Evolutionary conservation across 1,139 yeast species (phyloP).

Genomic region (Candida frijolesensis): DNA sequence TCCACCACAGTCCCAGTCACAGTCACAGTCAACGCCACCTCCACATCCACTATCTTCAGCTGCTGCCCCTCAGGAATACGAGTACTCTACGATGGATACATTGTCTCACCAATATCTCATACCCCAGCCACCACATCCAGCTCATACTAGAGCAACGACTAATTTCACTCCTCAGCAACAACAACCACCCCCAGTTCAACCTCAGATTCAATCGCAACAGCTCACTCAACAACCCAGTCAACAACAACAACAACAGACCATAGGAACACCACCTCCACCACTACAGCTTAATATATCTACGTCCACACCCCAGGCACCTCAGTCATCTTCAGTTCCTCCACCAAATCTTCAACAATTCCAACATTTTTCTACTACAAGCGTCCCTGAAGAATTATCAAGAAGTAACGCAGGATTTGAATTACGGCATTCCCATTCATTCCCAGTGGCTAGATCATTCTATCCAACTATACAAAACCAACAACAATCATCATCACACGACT

Average conservation of each 20-base stretch:
- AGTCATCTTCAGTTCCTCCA: background rate
- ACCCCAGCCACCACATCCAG: background rate
- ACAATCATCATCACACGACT: background rate
- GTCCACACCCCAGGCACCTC: background rate
- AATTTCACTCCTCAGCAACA: background rate
- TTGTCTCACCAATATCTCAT: slow-evolving; percentile 1
- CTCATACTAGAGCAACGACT: background rate
- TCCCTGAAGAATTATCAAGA: slow-evolving; percentile 1
- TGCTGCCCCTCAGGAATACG: background rate
- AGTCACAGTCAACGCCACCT: no score
- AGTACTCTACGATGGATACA: slow-evolving; percentile 1
- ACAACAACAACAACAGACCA: background rate
- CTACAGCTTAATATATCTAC: background rate
- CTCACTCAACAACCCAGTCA: slow-evolving; percentile 4
- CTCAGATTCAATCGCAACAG: background rate
- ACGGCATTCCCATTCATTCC: slow-evolving; percentile 2
- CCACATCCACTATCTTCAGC: background rate
- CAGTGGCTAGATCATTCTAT: background rate
- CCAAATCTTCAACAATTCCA: background rate
- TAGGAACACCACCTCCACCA: background rate
- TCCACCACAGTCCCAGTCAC: background rate
- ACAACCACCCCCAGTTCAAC: background rate
- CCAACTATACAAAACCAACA: background rate
- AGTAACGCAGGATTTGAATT: background rate
- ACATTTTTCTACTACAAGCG: background rate